Evolutionary conservation across 306 rosid species (phyloP).

Genomic region (Albizia julibrissin): DNA sequence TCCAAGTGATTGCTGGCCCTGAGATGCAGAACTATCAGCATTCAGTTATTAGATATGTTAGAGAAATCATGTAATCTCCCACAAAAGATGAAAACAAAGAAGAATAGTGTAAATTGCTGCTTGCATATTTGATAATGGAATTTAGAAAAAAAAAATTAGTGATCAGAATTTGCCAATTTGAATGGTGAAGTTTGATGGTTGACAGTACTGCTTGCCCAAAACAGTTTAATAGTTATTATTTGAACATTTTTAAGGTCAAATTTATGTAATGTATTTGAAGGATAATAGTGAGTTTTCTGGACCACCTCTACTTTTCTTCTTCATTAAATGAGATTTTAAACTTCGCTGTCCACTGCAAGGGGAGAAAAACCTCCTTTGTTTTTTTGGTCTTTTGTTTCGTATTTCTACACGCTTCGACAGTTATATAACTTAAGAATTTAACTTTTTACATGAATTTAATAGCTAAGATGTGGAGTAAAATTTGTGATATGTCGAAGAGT

Average conservation of each 20-base stretch:
- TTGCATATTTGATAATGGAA: constrained; percentile 27
- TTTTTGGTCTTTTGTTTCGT: background rate
- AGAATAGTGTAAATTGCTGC: constrained; percentile 45
- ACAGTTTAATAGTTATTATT: background rate
- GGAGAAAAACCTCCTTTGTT: background rate
- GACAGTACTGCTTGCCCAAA: background rate
- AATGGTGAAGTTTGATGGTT: background rate
- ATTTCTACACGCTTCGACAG: background rate
- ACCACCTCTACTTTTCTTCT: background rate
- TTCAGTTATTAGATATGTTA: constrained; percentile 39
- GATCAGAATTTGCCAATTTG: background rate
- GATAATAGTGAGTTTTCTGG: background rate
- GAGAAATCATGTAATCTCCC: constrained; percentile 37
- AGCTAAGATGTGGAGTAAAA: background rate
- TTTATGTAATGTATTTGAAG: background rate
- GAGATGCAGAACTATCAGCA: constrained; percentile 15
- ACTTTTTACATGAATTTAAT: background rate
- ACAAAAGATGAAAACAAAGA: constrained; percentile 1
- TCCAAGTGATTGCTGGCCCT: constrained; percentile 32
- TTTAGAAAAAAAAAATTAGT: background rate
- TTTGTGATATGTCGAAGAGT: background rate
- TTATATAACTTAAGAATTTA: background rate
- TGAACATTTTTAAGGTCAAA: background rate
- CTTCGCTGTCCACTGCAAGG: background rate
- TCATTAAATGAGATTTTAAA: background rate